These are phyloP conservation scores for Linum tenue DNA, from an alignment of 345 rosid species.

Conservation along the genomic window DNA sequence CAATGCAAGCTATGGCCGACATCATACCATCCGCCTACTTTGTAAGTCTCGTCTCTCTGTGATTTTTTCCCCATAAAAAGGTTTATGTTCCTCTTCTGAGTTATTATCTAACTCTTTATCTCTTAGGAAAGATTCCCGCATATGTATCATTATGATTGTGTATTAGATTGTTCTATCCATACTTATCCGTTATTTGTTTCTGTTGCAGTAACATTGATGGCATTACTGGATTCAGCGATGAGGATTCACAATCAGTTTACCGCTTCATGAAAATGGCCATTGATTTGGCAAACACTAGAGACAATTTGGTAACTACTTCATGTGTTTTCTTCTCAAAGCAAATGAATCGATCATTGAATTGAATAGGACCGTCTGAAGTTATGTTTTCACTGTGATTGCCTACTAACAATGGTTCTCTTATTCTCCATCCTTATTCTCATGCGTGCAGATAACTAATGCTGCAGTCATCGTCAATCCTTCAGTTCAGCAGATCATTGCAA, in stretches of 20 bases:
- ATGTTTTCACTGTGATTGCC: neutral
- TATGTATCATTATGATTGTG: neutral
- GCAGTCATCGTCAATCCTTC: slow-evolving; percentile 76
- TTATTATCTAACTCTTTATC: too few relatives aligned
- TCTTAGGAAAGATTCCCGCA: neutral
- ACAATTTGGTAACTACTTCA: slow-evolving; percentile 35
- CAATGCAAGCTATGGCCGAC: slow-evolving; percentile 95
- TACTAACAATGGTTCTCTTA: too few relatives aligned
- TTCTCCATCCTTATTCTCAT: neutral
- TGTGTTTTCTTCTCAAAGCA: slow-evolving; percentile 7
- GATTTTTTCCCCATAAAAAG: neutral
- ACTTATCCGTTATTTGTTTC: neutral
- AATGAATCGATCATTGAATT: too few relatives aligned
- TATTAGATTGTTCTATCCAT: neutral
- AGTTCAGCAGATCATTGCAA: slow-evolving; percentile 41
- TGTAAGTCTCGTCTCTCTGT: slow-evolving; percentile 38
- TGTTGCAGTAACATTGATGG: slow-evolving; percentile 71
- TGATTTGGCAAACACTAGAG: slow-evolving; percentile 50
- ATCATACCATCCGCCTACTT: slow-evolving; percentile 84
- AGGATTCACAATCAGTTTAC: slow-evolving; percentile 41
- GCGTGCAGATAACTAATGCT: slow-evolving; percentile 63
- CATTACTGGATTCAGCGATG: slow-evolving; percentile 63
- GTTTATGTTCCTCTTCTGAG: too few relatives aligned
- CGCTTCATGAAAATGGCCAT: slow-evolving; percentile 53
- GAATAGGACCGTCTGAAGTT: too few relatives aligned